Base-by-base conservation (phyloP, 306 rosid species). In the Ceratonia siliqua region DNA sequence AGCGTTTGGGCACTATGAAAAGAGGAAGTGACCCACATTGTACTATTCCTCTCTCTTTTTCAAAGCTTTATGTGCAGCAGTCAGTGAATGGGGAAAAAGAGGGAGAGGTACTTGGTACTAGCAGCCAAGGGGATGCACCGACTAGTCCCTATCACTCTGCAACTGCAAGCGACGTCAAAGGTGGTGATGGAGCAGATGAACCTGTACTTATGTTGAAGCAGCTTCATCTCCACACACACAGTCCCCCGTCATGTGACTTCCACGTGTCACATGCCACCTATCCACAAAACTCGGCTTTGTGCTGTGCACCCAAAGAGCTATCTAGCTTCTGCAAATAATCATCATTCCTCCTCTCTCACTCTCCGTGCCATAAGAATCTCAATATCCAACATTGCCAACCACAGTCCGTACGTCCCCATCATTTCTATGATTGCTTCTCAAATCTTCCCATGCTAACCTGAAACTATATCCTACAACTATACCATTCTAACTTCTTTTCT, bases 121-220 rank as follows among this genome's bases (percentile, higher is more conserved):
- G 56, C 81, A 79, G 83, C 91, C 86, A 86, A 81, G 87, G 84
- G 82, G 75, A 82, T 78, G 72, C 78, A 78, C 68, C 33, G 85
- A 81, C 54, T 79, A 62, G 88, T 84, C 91, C 81, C 89, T 73
- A 66, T 82, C 89, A 15, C 33, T 68, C 80, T 80, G 80, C 72
- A 82, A 84, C 86, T 79, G 73, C 68, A 35, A 77, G 80, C 86
- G 42, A 75, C 83, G 86, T 75, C 84, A 75, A 82, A 87, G 82
- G 73, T 72, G 78, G 82, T 62, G 80, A 62, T 76, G n/a, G 79
- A 59, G 67, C 43, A 62, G 66, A 68, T 52, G 81, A 78, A 71
- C 83, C 61, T 70, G 86, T 73, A 77, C 82, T 78, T 85, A 4
- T 58, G 46, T 59, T 25, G n/a, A 72, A 56, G 70, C 79, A 82